Conservation (phyloP, 306 rosid species). For the Pterocarpus macrocarpus region DNA sequence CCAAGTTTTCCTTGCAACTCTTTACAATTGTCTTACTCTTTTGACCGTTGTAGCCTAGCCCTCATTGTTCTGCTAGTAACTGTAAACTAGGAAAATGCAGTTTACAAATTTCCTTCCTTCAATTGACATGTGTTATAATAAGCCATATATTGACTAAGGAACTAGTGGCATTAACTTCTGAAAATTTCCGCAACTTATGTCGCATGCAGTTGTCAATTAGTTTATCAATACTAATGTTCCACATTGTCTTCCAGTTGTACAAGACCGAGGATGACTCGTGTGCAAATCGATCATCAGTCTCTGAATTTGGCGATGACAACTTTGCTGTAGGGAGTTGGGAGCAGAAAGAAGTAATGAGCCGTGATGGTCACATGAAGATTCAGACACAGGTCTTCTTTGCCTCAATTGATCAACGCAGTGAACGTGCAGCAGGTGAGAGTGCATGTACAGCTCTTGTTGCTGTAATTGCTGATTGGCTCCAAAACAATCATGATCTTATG, state of each 20-base stretch:
- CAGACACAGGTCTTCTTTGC: conserved; percentile 92
- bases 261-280: conserved; percentile 77
- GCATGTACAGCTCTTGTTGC: conserved; percentile 98
- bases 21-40: conserved; percentile 2
- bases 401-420: conserved; percentile 94
- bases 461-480: conserved; percentile 98
- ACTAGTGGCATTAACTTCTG: neutral
- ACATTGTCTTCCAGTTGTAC: conserved; percentile 59
- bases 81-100: conserved; percentile 14
- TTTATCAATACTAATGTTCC: conserved; percentile 26
- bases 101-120: conserved; percentile 7
- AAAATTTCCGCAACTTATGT: conserved; percentile 14
- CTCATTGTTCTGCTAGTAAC: conserved; percentile 18
- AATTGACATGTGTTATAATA: neutral
- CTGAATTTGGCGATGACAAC: conserved; percentile 95
- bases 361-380: conserved; percentile 93
- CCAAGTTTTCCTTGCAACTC: conserved; percentile 12
- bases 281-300: conserved; percentile 72
- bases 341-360: conserved; percentile 83
- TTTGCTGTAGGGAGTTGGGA: conserved; percentile 94
- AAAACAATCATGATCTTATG: conserved; percentile 71
- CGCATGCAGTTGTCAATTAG: conserved; percentile 15
- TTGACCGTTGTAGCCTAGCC: neutral
- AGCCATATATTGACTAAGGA: neutral
- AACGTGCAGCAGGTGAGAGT: conserved; percentile 96